Conservation (phyloP, 305 asterid species). For the Rubia peregrina region DNA sequence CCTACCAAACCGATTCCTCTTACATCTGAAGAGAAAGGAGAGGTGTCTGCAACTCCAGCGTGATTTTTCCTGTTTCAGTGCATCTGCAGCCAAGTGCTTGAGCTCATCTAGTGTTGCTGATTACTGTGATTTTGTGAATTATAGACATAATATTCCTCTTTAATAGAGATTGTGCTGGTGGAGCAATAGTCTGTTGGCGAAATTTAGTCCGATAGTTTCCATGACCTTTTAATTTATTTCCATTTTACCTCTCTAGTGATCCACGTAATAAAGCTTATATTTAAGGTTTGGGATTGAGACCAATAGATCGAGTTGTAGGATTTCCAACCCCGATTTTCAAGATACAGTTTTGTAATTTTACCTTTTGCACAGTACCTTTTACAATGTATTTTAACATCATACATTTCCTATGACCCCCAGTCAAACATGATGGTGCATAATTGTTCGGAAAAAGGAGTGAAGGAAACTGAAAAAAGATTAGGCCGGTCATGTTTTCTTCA, state of each 20-base stretch:
- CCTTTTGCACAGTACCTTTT: neutral
- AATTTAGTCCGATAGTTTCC: neutral
- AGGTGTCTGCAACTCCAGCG: constrained; percentile 30
- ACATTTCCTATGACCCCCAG: neutral
- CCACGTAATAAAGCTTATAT: neutral
- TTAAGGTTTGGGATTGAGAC: neutral
- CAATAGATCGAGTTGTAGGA: neutral
- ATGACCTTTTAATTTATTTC: neutral
- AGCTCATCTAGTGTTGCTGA: neutral
- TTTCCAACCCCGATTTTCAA: neutral
- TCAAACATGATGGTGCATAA: neutral
- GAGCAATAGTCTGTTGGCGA: neutral
- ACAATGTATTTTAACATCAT: neutral
- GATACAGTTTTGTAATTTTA: neutral
- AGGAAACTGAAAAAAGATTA: no score
- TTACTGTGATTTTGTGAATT: neutral
- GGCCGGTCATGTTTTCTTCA: no score
- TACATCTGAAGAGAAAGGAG: constrained; percentile 42
- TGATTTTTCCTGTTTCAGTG: constrained; percentile 10
- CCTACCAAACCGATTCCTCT: constrained; percentile 87
- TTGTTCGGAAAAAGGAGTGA: no score
- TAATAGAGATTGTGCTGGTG: neutral
- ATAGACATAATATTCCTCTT: neutral
- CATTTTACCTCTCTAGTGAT: neutral
- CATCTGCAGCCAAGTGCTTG: neutral